These are phyloP conservation scores for Candida saitoana DNA, from an alignment of 805 yeast genomes.

Conservation along the genomic window DNA sequence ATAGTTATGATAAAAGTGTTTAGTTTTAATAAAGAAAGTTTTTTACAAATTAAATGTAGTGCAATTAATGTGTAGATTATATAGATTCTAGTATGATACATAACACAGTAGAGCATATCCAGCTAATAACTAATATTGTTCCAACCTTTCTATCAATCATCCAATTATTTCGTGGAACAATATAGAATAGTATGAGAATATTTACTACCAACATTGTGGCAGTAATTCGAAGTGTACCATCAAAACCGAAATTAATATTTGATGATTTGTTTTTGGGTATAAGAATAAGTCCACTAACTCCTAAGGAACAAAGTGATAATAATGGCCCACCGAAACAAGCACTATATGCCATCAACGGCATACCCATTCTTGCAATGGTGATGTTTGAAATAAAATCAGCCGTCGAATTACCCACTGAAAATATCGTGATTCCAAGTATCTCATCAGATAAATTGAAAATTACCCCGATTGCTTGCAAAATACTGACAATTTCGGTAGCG, in stretches of 20 bases:
- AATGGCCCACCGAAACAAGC: conserved; percentile 95
- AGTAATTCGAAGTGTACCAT: conserved; percentile 19
- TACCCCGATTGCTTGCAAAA: conserved; percentile 58
- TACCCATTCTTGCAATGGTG: conserved; percentile 76
- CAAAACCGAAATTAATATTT: conserved; percentile 16
- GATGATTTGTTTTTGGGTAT: conserved; percentile 8
- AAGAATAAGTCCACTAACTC: conserved; percentile 57
- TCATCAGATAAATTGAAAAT: conserved; percentile 67
- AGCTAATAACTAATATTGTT: conserved; percentile 22
- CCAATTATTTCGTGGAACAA: conserved; percentile 26
- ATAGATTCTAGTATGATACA: conserved; percentile 22
- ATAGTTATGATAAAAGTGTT: neutral
- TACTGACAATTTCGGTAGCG: conserved; percentile 66
- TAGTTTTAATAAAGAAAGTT: neutral
- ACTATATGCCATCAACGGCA: conserved; percentile 86
- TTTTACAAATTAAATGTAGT: conserved; percentile 1
- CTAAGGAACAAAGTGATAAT: conserved; percentile 75
- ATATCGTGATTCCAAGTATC: conserved; percentile 78
- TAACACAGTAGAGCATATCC: conserved; percentile 24
- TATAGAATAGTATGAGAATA: conserved; percentile 15
- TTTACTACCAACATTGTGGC: conserved; percentile 19
- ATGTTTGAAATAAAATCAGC: conserved; percentile 86
- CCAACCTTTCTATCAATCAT: conserved; percentile 34
- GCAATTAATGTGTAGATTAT: neutral
- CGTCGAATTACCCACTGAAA: conserved; percentile 88